Base-by-base conservation (phyloP, 306 rosid genomes). In the Prunus mume region DNA sequence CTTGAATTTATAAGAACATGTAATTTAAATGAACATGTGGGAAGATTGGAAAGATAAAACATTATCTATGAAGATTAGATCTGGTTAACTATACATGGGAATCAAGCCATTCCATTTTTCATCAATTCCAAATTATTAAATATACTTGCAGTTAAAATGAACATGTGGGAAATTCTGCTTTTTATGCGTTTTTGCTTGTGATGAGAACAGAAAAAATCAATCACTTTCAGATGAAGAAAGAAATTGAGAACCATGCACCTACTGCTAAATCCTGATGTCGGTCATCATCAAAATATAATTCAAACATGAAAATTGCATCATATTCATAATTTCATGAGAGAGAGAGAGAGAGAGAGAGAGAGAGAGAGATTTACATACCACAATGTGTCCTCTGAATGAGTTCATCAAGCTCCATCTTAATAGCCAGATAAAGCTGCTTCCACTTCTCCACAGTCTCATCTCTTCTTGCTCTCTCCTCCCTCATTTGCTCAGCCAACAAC, bases 401-500 rank as follows among this genome's bases (percentile, higher is more conserved):
- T 54, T 95, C 90, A 82, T 95, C 99, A 32, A 95, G 95, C 77
- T 95, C 99, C 76, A 72, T 68, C 88, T 92, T 95, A 38, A 95
- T 95, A 19, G 91, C 93, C 72, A 89, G 87, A 81, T 95, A 95
- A 9, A 95, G 96, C 74, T 95, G 98, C 83, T 95, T 95, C 99
- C 99, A 95, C 46, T 88, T 95, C 79, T 92, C 96, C 30, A 92
- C 88, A 71, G 99, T 90, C 76, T 88, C 96, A 84, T 95, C 97
- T 69, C 99, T 81, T 5, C 88, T 81, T 2, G 86, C 88, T 81
- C 93, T 89, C 57, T 92, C 97, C 71, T 90, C 89, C 86, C 81
- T 85, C 87, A 92, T 88, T 47, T 88, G 89, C 70, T 92, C 86
- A 76, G 85, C 85, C 83, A 95, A 74, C 15, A 86, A 74, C 62